Percentiles rank a stretch among this genome's conserved stretches.
phyloP scores from a whole-genome alignment of 2,329 filamentous ascomycete genomes.

The Pezicula carpinea region DNA sequence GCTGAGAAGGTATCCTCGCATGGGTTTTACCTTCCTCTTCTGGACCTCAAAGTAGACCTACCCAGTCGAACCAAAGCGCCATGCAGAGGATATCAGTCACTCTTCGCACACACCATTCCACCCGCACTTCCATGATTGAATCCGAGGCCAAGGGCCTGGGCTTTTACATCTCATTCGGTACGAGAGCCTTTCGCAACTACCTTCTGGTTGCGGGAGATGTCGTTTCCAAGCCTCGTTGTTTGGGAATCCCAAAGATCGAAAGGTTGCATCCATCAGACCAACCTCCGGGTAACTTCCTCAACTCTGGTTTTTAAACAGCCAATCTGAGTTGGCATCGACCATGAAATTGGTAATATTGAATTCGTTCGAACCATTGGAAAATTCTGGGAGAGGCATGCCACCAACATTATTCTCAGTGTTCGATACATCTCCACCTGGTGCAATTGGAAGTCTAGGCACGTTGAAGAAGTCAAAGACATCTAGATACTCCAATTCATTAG shows the following conservation, averaged over 20 bases:
- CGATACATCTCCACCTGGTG: conserved; percentile 21
- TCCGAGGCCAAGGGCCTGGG: too few species aligned
- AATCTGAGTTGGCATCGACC: conserved; percentile 69
- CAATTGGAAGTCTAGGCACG: conserved; percentile 65
- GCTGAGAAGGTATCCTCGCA: background rate
- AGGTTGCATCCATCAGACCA: background rate
- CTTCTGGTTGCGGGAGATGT: background rate
- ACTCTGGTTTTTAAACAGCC: conserved; percentile 57
- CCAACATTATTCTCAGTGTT: conserved; percentile 15
- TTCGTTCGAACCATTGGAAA: conserved; percentile 41
- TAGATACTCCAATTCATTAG: conserved; percentile 83
- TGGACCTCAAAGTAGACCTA: background rate
- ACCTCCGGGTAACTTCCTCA: conserved; percentile 5
- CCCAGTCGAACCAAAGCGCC: background rate
- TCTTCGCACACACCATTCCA: too few species aligned
- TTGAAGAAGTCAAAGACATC: conserved; percentile 97
- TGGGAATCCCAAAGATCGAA: background rate
- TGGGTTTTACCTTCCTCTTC: background rate
- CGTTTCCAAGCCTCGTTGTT: background rate
- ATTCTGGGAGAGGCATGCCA: conserved; percentile 26
- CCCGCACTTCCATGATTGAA: too few species aligned
- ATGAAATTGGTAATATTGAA: conserved; percentile 78
- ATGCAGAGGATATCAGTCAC: too few species aligned
- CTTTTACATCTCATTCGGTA: too few species aligned
- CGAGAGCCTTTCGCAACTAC: too few species aligned